Evolutionary conservation across 1,139 yeast species (phyloP).

Genomic region (Debaryomycetaceae sp.): DNA sequence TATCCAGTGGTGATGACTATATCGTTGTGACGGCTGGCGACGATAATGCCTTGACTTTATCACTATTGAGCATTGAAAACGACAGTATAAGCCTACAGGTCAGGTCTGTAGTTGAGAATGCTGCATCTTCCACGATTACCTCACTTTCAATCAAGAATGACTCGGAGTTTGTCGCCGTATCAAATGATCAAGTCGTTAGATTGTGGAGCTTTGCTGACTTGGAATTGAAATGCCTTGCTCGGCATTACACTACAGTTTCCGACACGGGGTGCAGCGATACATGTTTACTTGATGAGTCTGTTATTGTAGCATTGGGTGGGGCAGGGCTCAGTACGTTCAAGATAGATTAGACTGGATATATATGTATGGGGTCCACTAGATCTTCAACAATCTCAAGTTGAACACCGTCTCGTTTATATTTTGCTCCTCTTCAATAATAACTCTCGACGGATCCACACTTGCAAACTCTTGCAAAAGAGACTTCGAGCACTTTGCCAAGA

Average conservation of each 20-base stretch:
- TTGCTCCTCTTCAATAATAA: slow-evolving; percentile 86
- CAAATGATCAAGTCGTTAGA: slow-evolving; percentile 73
- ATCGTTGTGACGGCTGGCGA: slow-evolving; percentile 74
- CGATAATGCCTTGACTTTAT: slow-evolving; percentile 62
- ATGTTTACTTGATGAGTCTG: slow-evolving; percentile 11
- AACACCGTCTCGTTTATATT: slow-evolving; percentile 77
- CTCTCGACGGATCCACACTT: slow-evolving; percentile 21
- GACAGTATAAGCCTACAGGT: slow-evolving; percentile 11
- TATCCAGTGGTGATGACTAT: slow-evolving; percentile 11
- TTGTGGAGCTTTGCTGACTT: slow-evolving; percentile 40
- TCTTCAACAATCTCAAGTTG: slow-evolving; percentile 65
- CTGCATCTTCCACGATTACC: slow-evolving; percentile 85
- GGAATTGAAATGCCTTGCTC: slow-evolving; percentile 25
- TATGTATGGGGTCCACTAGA: slow-evolving; percentile 16
- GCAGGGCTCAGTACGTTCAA: slow-evolving; percentile 46
- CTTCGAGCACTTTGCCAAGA: slow-evolving; percentile 71
- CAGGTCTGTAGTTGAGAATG: slow-evolving; percentile 31
- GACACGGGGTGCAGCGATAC: slow-evolving; percentile 72
- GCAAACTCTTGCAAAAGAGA: slow-evolving; percentile 39
- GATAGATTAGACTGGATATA: not conserved
- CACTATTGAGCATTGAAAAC: slow-evolving; percentile 16
- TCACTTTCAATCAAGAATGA: slow-evolving; percentile 31
- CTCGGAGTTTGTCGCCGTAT: slow-evolving; percentile 31
- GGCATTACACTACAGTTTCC: slow-evolving; percentile 68
- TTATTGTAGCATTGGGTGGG: slow-evolving; percentile 49